These are phyloP conservation scores for Rhizopus stolonifer DNA, from an alignment of 371 early-diverging fungal species.

Conservation along the genomic window DNA sequence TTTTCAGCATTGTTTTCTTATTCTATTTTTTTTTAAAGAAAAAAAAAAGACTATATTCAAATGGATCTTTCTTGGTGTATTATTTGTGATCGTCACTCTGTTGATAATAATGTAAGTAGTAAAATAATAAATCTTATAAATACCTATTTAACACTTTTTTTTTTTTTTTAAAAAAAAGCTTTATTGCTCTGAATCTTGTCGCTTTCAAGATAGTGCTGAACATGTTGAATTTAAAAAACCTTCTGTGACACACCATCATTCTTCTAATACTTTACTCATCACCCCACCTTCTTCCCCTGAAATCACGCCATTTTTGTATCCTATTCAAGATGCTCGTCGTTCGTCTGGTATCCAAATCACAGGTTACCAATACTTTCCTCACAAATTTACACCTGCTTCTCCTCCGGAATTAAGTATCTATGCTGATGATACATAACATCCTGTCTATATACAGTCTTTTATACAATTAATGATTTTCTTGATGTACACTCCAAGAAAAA, in stretches of 20 bases:
- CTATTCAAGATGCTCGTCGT: neutral
- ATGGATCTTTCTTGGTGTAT: constrained; percentile 20
- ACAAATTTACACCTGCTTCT: neutral
- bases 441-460: neutral
- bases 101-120: constrained; percentile 9
- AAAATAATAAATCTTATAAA: too few relatives aligned
- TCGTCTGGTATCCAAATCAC: neutral
- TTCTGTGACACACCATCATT: neutral
- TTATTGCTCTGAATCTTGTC: constrained; percentile 7
- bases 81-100: constrained; percentile 9
- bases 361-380: neutral
- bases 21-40: too few relatives aligned
- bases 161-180: neutral
- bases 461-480: neutral
- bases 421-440: neutral
- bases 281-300: neutral
- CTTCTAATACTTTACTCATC: neutral
- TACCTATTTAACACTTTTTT: neutral
- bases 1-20: neutral
- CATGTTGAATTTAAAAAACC: neutral
- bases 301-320: neutral
- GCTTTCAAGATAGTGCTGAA: neutral
- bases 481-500: neutral
- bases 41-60: neutral
- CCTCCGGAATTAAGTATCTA: neutral